A percentile compares a stretch with the other conserved stretches of the same genome.
Evolutionary conservation across 495 filamentous ascomycete genomes (phyloP).

Genomic region (Letharia columbiana): DNA sequence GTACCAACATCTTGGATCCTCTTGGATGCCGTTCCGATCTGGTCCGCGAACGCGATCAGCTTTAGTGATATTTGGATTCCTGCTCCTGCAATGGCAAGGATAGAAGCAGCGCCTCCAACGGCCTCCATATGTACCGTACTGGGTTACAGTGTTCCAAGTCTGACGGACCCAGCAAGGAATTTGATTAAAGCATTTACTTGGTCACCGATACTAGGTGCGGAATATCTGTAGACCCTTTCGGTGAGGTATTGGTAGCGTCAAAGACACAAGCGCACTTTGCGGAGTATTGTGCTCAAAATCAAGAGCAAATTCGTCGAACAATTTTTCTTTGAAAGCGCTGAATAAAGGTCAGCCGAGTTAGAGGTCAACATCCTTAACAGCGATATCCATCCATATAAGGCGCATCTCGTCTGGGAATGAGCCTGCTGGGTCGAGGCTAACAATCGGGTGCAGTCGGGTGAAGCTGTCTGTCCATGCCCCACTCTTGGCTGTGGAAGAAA

Average conservation of each 20-base stretch:
- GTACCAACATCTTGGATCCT: not conserved
- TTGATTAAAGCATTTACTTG: not conserved
- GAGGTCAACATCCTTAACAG: not conserved
- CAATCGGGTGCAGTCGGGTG: not conserved
- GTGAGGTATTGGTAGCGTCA: not conserved
- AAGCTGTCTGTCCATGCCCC: not conserved
- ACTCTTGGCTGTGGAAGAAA: not conserved
- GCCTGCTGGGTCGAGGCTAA: not conserved
- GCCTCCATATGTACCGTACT: not conserved
- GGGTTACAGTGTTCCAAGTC: not conserved
- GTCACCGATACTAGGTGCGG: not conserved
- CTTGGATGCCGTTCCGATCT: not conserved
- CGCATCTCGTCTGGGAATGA: not conserved
- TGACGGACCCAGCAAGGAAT: not conserved
- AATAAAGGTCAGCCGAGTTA: not conserved
- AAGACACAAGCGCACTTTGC: not conserved
- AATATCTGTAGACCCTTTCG: not conserved
- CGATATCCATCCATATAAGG: not conserved
- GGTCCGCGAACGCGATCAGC: conserved; percentile 1
- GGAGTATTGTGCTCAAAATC: not conserved
- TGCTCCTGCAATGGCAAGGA: conserved; percentile 6
- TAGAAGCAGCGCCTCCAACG: not conserved
- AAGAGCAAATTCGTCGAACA: not conserved
- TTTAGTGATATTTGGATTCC: conserved; percentile 1
- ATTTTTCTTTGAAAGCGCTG: not conserved